phyloP scores from a whole-genome alignment of 257 asterid genomes.

The Scutellaria minor region DNA sequence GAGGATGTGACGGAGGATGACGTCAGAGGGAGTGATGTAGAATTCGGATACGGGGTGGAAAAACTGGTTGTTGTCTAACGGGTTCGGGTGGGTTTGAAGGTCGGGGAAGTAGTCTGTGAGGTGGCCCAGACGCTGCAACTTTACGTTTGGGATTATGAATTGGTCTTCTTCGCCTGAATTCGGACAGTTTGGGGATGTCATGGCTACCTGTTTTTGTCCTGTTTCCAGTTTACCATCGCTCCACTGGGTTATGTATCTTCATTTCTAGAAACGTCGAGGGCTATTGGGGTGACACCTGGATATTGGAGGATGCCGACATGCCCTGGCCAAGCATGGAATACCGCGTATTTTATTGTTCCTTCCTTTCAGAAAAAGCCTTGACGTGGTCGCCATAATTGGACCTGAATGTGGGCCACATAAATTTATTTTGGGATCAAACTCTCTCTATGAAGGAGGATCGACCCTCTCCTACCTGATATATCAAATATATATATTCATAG shows the following conservation, averaged over 20 bases:
- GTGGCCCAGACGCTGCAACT: constrained; percentile 53
- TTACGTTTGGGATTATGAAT: constrained; percentile 38
- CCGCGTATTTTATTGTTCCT: no score
- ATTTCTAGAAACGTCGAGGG: constrained; percentile 15
- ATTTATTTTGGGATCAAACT: no score
- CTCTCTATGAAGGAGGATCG: no score
- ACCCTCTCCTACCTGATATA: no score
- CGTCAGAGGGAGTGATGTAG: constrained; percentile 66
- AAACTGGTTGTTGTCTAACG: constrained; percentile 58
- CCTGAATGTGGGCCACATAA: no score
- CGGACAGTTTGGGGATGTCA: constrained; percentile 29
- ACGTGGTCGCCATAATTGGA: no score
- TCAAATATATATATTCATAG: no score
- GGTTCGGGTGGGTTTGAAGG: constrained; percentile 56
- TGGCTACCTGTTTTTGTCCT: not conserved
- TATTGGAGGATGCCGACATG: no score
- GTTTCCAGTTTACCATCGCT: no score
- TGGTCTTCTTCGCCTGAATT: not conserved
- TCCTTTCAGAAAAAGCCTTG: no score
- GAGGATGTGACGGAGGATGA: constrained; percentile 65
- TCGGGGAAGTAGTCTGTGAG: constrained; percentile 55
- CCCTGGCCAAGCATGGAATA: no score
- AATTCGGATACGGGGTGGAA: constrained; percentile 66
- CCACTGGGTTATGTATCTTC: not conserved
- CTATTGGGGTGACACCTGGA: not conserved